phyloP scores from a whole-genome alignment of 2,329 filamentous ascomycete genomes.

The Exophiala sp. region DNA sequence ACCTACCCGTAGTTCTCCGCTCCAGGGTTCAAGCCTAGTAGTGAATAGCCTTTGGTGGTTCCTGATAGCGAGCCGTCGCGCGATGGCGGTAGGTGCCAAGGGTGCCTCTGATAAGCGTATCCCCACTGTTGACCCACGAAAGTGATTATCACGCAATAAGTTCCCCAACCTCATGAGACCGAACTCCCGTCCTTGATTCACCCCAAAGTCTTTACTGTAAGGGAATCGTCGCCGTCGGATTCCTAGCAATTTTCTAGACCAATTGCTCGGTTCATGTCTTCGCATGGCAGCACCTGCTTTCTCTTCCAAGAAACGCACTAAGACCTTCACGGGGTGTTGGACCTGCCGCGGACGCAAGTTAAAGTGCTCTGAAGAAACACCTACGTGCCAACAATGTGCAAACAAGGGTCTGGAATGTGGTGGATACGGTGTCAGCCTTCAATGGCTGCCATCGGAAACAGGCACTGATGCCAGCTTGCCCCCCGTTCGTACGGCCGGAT shows the following conservation, averaged over 20 bases:
- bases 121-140: background rate
- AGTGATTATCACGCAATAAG: background rate
- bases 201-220: background rate
- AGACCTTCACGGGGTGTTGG: constrained; percentile 26
- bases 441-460: constrained; percentile 5
- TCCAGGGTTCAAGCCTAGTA: background rate
- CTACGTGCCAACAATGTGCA: constrained; percentile 8
- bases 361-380: constrained; percentile 32
- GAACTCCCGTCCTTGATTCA: background rate
- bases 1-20: background rate
- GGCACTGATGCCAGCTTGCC: background rate
- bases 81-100: background rate
- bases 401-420: constrained; percentile 4
- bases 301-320: background rate
- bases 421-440: constrained; percentile 1
- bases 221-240: background rate
- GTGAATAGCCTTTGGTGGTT: background rate
- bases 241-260: background rate
- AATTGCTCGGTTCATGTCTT: background rate
- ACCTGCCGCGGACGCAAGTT: constrained; percentile 33
- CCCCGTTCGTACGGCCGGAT: background rate
- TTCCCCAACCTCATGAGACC: background rate
- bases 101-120: background rate
- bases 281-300: background rate
- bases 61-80: background rate